Conservation (phyloP, 768 basidiomycete genomes). For the Dendrothele bispora region DNA sequence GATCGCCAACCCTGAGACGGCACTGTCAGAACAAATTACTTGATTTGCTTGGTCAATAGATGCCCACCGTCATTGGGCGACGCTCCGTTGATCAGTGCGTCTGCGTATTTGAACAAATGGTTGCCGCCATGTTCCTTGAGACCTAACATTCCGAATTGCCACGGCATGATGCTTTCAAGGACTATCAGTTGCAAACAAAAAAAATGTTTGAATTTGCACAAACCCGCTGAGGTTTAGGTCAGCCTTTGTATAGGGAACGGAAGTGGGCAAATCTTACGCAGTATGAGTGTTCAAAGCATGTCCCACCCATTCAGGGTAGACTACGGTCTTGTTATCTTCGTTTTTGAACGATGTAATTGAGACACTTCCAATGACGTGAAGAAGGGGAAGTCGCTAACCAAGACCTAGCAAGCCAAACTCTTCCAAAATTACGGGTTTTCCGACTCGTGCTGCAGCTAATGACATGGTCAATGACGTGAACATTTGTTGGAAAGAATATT, state of each 20-base stretch:
- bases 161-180: constrained; percentile 49
- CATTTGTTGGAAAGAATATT: background rate
- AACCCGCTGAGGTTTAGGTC: constrained; percentile 7
- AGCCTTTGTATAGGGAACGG: constrained; percentile 23
- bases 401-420: constrained; percentile 57
- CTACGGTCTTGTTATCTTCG: constrained; percentile 46
- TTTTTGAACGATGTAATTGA: background rate
- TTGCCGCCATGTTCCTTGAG: constrained; percentile 53
- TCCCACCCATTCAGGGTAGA: constrained; percentile 53
- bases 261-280: constrained; percentile 34
- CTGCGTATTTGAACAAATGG: constrained; percentile 54
- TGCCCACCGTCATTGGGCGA: constrained; percentile 54
- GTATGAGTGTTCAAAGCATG: constrained; percentile 48
- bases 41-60: background rate
- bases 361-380: too few species aligned
- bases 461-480: background rate
- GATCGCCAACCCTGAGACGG: constrained; percentile 41
- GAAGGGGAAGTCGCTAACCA: constrained; percentile 27
- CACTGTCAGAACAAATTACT: constrained; percentile 1
- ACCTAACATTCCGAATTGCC: constrained; percentile 54
- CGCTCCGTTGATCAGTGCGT: constrained; percentile 51
- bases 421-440: constrained; percentile 64
- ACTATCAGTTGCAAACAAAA: background rate
- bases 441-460: constrained; percentile 47
- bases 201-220: background rate